Conservation (phyloP, 2,329 filamentous ascomycete species). For the Byssoonygena ceratinophila region DNA sequence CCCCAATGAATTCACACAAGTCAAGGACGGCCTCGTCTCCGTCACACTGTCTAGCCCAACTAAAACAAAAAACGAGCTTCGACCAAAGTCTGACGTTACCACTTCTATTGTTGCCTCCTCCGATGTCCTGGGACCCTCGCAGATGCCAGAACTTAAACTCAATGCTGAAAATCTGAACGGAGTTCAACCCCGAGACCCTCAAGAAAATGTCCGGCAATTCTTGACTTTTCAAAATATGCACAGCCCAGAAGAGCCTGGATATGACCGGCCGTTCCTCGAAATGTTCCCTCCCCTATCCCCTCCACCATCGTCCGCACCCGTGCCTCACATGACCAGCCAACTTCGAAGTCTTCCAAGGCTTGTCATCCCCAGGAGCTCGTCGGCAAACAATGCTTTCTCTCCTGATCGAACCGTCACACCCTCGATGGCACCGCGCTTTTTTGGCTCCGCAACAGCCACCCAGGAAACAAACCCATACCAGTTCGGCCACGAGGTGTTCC, state of each 20-base stretch:
- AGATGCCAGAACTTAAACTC: conserved; percentile 54
- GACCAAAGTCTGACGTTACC: conserved; percentile 62
- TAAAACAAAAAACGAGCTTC: conserved; percentile 42
- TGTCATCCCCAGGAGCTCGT: conserved; percentile 42
- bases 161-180: conserved; percentile 62
- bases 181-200: conserved; percentile 64
- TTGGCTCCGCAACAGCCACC: conserved; percentile 33
- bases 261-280: conserved; percentile 49
- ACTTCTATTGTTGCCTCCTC: conserved; percentile 85
- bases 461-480: conserved; percentile 38
- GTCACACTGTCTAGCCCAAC: conserved; percentile 66
- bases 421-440: conserved; percentile 17
- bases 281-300: conserved; percentile 35
- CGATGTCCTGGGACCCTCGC: conserved; percentile 67
- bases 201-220: conserved; percentile 89
- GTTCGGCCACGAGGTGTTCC: conserved; percentile 46
- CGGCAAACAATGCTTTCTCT: conserved; percentile 21
- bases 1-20: conserved; percentile 52
- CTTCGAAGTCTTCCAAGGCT: conserved; percentile 48
- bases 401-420: conserved; percentile 26
- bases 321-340: conserved; percentile 35
- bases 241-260: conserved; percentile 49
- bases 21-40: conserved; percentile 49
- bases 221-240: conserved; percentile 64
- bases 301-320: conserved; percentile 28